Evolutionary conservation across 805 yeast species (phyloP), one percentile per base, ranked within the genome.

Genomic region (Naumovozyma castellii): DNA sequence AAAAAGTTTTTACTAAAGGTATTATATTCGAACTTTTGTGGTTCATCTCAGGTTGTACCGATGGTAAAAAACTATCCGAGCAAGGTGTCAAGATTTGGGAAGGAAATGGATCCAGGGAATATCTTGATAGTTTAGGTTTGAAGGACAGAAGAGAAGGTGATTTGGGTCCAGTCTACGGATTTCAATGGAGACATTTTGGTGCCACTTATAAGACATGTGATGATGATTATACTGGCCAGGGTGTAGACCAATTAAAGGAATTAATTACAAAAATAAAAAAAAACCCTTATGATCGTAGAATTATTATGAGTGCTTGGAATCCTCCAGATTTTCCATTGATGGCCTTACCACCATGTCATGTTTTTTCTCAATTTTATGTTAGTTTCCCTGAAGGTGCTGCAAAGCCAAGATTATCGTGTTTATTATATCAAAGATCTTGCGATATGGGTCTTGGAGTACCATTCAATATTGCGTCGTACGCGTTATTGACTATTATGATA

Each of bases 371-470:
- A 62, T 92, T 92, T 57, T 92, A 84, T 59, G 98, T 92, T 31
- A 83, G 74, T 52, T 84, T 83, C 90, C 94, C n/a, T 57, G 64
- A 37, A 43, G 50, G 35, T 59, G 56, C 56, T 18, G 62, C 59
- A 18, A 76, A 64, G 51, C 94, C 94, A 17, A 77, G 72, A 53
- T 71, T 92, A 41, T 83, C 92, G 10, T 92, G 98, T 60, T 74
- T 82, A 43, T 68, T 92, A 67, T 92, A 92, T 63, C 99, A 92
- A 66, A 76, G 99, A 54, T 84, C 95, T n/a, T 90, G 97, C 63
- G 99, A 92, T 57, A 88, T 92, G 96, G 99, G 99, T 0, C 73
- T 92, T n/a, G 99, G 99, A 12, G 97, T 92, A 17, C 99, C 99
- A 1, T 92, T 92, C 64, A 92, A 92, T 59, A 92, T 92, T 54